These are phyloP conservation scores for Atkinsonella texensis DNA, from an alignment of 2,329 filamentous ascomycete genomes.

Conservation along the genomic window DNA sequence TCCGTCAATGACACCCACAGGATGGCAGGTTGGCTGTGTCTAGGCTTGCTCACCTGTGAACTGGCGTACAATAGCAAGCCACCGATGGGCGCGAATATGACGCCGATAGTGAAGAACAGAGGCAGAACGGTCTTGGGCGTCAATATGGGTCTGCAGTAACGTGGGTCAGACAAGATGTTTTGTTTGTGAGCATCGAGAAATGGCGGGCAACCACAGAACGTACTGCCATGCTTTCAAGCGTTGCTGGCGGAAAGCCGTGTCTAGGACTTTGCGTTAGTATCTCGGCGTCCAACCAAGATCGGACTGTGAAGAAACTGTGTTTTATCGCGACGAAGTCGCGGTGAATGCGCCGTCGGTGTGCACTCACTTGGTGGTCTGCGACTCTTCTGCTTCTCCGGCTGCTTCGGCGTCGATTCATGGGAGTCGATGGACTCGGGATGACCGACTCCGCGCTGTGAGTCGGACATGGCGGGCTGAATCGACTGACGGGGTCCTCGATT, in stretches of 20 bases:
- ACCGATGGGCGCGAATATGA: slow-evolving; percentile 90
- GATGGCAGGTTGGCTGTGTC: not conserved
- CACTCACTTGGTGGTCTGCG: slow-evolving; percentile 75
- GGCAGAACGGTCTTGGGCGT: slow-evolving; percentile 90
- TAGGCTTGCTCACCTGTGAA: slow-evolving; percentile 45
- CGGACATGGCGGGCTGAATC: slow-evolving; percentile 30
- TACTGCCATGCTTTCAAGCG: slow-evolving; percentile 98
- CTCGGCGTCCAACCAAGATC: not conserved
- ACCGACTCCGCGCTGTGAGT: slow-evolving; percentile 31
- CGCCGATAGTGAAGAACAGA: slow-evolving; percentile 79
- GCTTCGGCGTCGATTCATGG: slow-evolving; percentile 38
- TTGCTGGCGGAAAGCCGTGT: slow-evolving; percentile 95
- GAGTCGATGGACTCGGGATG: slow-evolving; percentile 42
- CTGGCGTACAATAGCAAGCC: slow-evolving; percentile 79
- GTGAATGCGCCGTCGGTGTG: not conserved
- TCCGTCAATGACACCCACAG: not conserved
- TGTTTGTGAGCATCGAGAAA: not conserved
- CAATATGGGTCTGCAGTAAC: slow-evolving; percentile 61
- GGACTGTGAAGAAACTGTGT: slow-evolving; percentile 1
- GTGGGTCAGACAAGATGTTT: slow-evolving; percentile 24
- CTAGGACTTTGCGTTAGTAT: slow-evolving; percentile 31
- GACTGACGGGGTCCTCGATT: slow-evolving; percentile 3
- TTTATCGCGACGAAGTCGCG: slow-evolving; percentile 15
- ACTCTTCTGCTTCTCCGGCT: slow-evolving; percentile 73
- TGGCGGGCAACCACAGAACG: slow-evolving; percentile 25